Evolutionary conservation across 495 filamentous ascomycete genomes (phyloP), one percentile per base, ranked within the genome.

Genomic region (Xylaria palmicola): DNA sequence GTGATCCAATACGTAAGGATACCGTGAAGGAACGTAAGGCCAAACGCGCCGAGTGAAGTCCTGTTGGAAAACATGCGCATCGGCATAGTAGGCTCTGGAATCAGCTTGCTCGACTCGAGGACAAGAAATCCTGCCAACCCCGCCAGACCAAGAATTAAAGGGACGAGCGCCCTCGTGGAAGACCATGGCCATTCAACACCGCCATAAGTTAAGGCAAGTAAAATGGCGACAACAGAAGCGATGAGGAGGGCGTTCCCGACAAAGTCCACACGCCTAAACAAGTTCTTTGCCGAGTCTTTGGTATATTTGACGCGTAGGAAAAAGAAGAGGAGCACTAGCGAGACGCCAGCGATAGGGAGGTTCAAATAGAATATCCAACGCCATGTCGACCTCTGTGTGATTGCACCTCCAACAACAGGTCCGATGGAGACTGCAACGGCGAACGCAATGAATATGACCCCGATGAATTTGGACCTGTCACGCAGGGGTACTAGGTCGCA

Each of bases 1-100:
- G 69, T 65, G 32, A 72, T 67, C 67, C 74, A 79, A 40, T 71
- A 68, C 6, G 30, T 9, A 0, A 66, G 17, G 19, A 59, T 26
- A 3, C 60, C 47, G 13, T 41, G 5, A 0, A 60, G 1, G 30
- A 68, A 65, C 0, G 36, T 63, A 13, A 56, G 13, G 15, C 29
- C 41, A 19, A 56, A 63, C 6, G 60, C 65, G n/a, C 66, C 64
- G 0, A 65, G 48, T 0, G 74, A 68, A 6, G 74, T 75, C 4
- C 73, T 65, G 62, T 74, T 73, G 19, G 61, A 63, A 45, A 76
- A 76, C 30, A 75, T 50, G 30, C 65, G 68, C 2, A 68, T 65
- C 22, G 73, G 60, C 58, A 70, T 72, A 58, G 69, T 69, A 50
- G 73, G 70, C n/a, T 69, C 45, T n/a, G 44, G 6, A 29, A 65